phyloP scores from a whole-genome alignment of 495 filamentous ascomycete species.

The Patellaria atrata region DNA sequence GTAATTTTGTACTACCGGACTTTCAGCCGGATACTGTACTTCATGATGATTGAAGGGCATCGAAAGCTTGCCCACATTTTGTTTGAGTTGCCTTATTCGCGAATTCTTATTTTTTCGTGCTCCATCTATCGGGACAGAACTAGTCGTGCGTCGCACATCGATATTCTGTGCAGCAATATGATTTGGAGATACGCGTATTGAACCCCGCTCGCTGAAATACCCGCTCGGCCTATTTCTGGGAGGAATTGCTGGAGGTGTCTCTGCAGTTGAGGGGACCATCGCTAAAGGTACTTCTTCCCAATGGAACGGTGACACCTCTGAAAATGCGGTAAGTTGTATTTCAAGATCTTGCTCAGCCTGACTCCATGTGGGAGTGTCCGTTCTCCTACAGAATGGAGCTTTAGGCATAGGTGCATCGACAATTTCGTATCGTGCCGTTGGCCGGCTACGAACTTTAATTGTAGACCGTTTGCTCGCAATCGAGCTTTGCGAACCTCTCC shows the following conservation, averaged over 20 bases:
- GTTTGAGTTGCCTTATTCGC: too few relatives aligned
- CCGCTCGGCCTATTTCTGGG: neutral
- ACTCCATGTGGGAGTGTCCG: constrained; percentile 25
- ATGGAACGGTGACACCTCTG: constrained; percentile 15
- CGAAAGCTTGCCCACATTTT: too few relatives aligned
- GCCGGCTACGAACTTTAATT: neutral
- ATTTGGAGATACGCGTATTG: constrained; percentile 4
- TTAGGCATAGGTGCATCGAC: neutral
- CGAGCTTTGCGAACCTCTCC: neutral
- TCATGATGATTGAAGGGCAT: too few relatives aligned
- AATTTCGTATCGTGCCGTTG: neutral
- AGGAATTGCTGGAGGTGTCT: constrained; percentile 4
- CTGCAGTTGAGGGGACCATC: neutral
- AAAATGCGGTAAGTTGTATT: constrained; percentile 17
- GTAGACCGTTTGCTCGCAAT: neutral
- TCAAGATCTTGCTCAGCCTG: constrained; percentile 26
- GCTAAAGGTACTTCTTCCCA: constrained; percentile 13
- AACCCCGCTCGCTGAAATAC: neutral
- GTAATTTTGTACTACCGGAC: too few relatives aligned
- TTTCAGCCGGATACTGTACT: too few relatives aligned
- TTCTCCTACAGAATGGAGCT: constrained; percentile 1
- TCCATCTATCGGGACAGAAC: neutral
- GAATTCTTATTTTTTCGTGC: constrained; percentile 5
- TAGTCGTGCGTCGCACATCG: constrained; percentile 3
- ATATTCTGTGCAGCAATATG: constrained; percentile 12